Evolutionary conservation across 2,329 filamentous ascomycete species (phyloP), one percentile per base, ranked within the genome.

Genomic region (Colletotrichum sp.): DNA sequence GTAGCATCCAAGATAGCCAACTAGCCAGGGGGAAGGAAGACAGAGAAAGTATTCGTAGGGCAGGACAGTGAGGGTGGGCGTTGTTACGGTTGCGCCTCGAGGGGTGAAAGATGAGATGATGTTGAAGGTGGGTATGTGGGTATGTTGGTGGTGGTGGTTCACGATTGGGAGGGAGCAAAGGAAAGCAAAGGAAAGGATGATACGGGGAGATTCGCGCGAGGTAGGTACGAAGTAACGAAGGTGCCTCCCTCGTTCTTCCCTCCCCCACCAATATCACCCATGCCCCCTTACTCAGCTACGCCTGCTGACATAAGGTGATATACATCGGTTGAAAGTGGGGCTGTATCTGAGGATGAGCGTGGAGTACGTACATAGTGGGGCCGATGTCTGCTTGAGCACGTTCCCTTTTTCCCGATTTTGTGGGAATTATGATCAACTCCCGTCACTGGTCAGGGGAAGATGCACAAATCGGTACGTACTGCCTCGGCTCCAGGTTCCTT

Each of bases 71-170:
- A 28, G 44, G 67, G 36, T 28, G 18, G 72, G 30, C 8, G 30
- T 63, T 24, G 36, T 26, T 72, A 75, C 68, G 52, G 63, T 55
- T 26, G 72, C 63, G 32, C 55, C 72, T 32, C n/a, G 18, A 55
- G 63, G 72, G 68, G 72, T 68, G 62, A 30, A 30, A 67, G 69
- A 62, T 72, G 72, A 63, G 69, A 72, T 57, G 72, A 63, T 30
- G 55, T 44, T 36, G 62, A 39, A 8, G 34, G 34, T 36, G 16
- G n/a, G 26, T 44, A 8, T 21, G 34, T 34, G n/a, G 24, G 26
- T 44, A 7, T 64, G 15, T 49, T 28, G 24, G 65, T 39, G 13
- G 34, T 44, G n/a, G 8, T 30, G 52, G 28, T 21, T 21, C 44
- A 52, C 44, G 4, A 52, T 52, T 52, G 44, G 44, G 44, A 52